A percentile compares a stretch with the other conserved stretches of the same genome.
Conservation (phyloP, 2,329 filamentous ascomycete species). For the Ceratocystis colombiana region DNA sequence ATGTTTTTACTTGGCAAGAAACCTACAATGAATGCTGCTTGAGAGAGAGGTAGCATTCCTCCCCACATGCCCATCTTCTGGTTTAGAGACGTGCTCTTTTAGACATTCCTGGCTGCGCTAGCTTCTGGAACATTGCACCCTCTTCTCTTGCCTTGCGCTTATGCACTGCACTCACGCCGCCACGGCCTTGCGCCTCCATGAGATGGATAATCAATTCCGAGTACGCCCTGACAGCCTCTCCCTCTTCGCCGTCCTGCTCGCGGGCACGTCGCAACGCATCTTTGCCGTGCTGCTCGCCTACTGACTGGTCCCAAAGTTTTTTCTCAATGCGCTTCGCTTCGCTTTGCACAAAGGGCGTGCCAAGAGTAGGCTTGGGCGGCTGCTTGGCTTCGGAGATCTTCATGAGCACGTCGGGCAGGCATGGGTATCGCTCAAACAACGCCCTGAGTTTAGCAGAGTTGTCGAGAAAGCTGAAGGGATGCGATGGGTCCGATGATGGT, state of each 20-base stretch:
- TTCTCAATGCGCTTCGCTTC: conserved; percentile 29
- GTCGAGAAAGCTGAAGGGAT: conserved; percentile 46
- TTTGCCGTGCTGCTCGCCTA: conserved; percentile 48
- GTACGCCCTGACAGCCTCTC: conserved; percentile 52
- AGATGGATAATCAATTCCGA: conserved; percentile 46
- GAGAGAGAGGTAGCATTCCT: background rate
- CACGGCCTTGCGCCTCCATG: conserved; percentile 31
- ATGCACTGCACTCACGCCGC: conserved; percentile 14
- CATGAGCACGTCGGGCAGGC: conserved; percentile 39
- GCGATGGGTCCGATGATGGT: conserved; percentile 27
- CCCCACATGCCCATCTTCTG: background rate
- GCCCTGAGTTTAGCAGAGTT: conserved; percentile 40
- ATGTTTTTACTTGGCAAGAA: background rate
- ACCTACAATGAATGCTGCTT: background rate
- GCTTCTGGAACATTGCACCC: conserved; percentile 18
- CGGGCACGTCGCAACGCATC: conserved; percentile 44
- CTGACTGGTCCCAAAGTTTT: conserved; percentile 47
- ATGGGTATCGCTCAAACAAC: conserved; percentile 46
- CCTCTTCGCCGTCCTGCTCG: conserved; percentile 42
- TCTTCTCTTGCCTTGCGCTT: conserved; percentile 22
- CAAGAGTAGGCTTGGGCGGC: conserved; percentile 33
- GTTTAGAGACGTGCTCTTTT: conserved; percentile 18
- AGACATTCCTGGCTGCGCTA: conserved; percentile 6
- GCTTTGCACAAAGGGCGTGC: conserved; percentile 23
- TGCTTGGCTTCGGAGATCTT: conserved; percentile 43